Conservation (phyloP, 164 flowering plant species). For the Macadamia integrifolia region DNA sequence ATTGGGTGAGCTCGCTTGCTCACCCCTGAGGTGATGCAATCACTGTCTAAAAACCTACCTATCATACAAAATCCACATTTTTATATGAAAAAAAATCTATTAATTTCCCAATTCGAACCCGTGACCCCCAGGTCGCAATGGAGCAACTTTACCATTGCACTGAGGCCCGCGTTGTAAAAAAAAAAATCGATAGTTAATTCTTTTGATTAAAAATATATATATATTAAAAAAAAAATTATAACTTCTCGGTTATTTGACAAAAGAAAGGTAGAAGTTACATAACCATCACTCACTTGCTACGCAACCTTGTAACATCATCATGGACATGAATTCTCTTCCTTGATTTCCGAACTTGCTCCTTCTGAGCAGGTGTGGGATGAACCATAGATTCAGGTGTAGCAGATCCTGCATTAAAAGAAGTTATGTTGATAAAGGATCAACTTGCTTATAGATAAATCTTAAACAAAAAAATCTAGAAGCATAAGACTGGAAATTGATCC, state of each 20-base stretch:
- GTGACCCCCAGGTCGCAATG: too few relatives aligned
- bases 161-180: too few relatives aligned
- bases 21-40: too few relatives aligned
- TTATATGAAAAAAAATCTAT: not conserved
- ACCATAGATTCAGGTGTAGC: conserved; percentile 32
- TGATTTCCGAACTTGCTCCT: conserved; percentile 38
- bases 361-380: conserved; percentile 56
- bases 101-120: too few relatives aligned
- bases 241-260: not conserved
- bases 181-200: too few relatives aligned
- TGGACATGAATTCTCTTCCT: conserved; percentile 53
- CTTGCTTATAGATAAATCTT: not conserved
- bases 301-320: conserved; percentile 45
- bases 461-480: not conserved
- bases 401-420: conserved; percentile 25
- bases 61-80: not conserved
- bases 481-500: too few relatives aligned
- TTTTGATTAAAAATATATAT: too few relatives aligned
- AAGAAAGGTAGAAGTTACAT: not conserved
- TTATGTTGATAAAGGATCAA: not conserved
- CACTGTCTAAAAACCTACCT: too few relatives aligned
- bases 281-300: conserved; percentile 48
- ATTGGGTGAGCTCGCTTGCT: too few relatives aligned
- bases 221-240: too few relatives aligned
- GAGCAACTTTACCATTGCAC: too few relatives aligned